Percentiles rank a stretch among this genome's conserved stretches.
Conservation (phyloP, 2,329 filamentous ascomycete species). For the Stachybotrys echinatus region DNA sequence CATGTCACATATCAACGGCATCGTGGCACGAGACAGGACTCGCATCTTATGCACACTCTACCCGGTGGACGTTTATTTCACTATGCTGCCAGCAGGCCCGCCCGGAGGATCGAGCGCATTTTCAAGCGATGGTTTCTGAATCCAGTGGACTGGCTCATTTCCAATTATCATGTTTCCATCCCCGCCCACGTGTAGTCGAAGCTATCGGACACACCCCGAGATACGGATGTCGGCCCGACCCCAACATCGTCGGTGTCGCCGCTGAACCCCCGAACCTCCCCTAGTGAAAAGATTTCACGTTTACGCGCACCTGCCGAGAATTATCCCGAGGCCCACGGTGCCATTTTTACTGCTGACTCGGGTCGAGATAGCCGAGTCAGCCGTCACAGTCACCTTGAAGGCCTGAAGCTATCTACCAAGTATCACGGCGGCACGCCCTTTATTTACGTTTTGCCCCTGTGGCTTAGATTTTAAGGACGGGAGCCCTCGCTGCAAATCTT, state of each 20-base stretch:
- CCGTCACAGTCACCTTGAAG: too few species aligned
- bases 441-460: too few species aligned
- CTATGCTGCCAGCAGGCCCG: neutral
- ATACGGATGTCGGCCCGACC: neutral
- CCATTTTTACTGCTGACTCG: neutral
- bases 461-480: too few species aligned
- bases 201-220: neutral
- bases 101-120: neutral
- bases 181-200: neutral
- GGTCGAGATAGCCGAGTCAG: neutral
- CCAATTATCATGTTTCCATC: neutral
- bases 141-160: neutral
- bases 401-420: too few species aligned
- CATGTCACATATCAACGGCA: too few species aligned
- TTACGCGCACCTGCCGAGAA: neutral
- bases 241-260: neutral
- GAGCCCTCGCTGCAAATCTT: too few species aligned
- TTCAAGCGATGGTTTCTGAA: neutral
- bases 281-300: neutral
- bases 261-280: neutral
- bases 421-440: too few species aligned
- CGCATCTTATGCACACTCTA: too few species aligned
- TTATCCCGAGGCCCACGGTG: neutral
- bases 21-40: too few species aligned
- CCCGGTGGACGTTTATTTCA: too few species aligned